Evolutionary conservation across 805 yeast genomes (phyloP), one percentile per base, ranked within the genome.

Genomic region (Wickerhamomyces hampshirensis): DNA sequence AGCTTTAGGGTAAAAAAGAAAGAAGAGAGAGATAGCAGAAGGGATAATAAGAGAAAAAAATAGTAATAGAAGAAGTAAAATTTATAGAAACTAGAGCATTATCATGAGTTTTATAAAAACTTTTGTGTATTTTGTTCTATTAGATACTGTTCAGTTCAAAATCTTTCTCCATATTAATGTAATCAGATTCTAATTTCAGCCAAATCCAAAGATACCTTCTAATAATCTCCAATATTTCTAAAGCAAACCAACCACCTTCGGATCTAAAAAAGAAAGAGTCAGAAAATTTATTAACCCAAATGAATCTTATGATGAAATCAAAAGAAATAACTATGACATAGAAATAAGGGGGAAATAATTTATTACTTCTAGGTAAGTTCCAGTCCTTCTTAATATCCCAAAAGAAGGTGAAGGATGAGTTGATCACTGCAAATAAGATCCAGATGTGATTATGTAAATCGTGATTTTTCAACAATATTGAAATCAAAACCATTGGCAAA

Each of bases 311-410:
- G 5, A 69, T 42, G 27, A 81, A 71, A 61, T 91, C 96, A 14
- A 73, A 43, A 0, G 60, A 30, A 2, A 83, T 73, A 0, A 85
- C 87, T 0, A 58, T 30, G 46, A 69, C 72, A 56, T 89, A 89
- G 24, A 68, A 55, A 26, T 38, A 9, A 29, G 40, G 41, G 7
- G 57, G 23, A 51, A 50, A 26, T 40, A 31, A 21, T 31, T 5
- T 15, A 13, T 18, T 33, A 18, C 14, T 33, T 15, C 11, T 14
- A 8, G 35, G 9, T 3, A 26, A 50, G 9, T 72, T 71, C 98
- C 98, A 93, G 63, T 93, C 99, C 71, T 77, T 76, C 34, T 72
- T 71, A 10, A 91, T 59, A 58, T 93, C 99, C 99, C 99, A 93
- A 37, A 76, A 63, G 42, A 86, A 84, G 12, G 95, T 73, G 57